A percentile compares a stretch with the other conserved stretches of the same genome.
phyloP scores from a whole-genome alignment of 176 grass and related monocot species.

The Saccharum officinarum region DNA sequence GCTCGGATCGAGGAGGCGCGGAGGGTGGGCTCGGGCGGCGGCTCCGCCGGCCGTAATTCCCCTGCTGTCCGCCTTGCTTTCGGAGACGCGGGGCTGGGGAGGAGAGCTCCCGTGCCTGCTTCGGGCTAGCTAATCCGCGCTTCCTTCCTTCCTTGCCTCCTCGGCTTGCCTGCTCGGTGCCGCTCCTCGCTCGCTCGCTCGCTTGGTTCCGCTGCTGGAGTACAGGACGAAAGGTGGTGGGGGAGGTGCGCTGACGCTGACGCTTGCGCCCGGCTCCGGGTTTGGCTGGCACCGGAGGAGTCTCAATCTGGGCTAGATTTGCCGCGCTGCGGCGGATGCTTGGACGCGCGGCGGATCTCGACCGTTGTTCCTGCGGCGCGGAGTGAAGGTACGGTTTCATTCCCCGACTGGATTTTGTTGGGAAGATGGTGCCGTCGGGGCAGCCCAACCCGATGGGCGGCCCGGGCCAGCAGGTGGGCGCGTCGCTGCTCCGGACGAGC shows the following conservation, averaged over 20 bases:
- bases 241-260: neutral
- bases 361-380: neutral
- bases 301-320: neutral
- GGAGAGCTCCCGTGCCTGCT: neutral
- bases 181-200: neutral
- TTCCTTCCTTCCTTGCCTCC: neutral
- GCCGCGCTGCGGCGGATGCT: neutral
- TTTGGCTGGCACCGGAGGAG: neutral
- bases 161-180: neutral
- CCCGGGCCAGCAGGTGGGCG: conserved; percentile 48
- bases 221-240: neutral
- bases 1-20: neutral
- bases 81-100: neutral
- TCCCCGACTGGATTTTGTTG: neutral
- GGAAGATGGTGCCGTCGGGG: conserved; percentile 68
- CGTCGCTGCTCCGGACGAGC: conserved; percentile 65
- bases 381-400: conserved; percentile 1
- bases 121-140: neutral
- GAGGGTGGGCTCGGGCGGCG: neutral
- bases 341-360: conserved; percentile 6
- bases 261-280: neutral
- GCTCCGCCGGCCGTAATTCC: neutral
- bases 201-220: neutral
- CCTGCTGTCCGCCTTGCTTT: too few relatives aligned
- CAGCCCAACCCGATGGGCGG: conserved; percentile 63